A percentile compares a stretch with the other conserved stretches of the same genome.
These are phyloP conservation scores for Paracorniculantispora psalliotae DNA, from an alignment of 2,329 filamentous ascomycete species.

Conservation along the genomic window DNA sequence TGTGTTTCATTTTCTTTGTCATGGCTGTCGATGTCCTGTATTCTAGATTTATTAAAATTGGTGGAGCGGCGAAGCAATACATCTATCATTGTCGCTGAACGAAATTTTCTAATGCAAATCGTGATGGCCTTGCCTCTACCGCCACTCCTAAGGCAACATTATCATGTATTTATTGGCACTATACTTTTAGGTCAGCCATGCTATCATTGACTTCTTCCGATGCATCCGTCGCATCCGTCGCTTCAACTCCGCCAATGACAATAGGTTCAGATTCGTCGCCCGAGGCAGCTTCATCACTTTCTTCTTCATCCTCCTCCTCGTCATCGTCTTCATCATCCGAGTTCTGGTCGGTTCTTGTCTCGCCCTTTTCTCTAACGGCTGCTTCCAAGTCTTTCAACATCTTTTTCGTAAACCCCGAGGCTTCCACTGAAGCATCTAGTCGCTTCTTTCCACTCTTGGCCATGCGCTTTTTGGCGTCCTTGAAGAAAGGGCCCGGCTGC, in stretches of 20 bases:
- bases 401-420: constrained; percentile 93
- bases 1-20: constrained; percentile 24
- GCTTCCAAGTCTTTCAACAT: constrained; percentile 91
- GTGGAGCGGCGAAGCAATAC: constrained; percentile 6
- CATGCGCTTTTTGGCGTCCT: constrained; percentile 72
- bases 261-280: constrained; percentile 19
- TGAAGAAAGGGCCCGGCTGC: constrained; percentile 77
- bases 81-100: constrained; percentile 6
- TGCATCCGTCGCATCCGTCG: not conserved
- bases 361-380: constrained; percentile 77
- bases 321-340: constrained; percentile 25
- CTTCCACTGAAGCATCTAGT: constrained; percentile 83
- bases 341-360: constrained; percentile 33
- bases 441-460: constrained; percentile 61
- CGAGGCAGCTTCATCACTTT: constrained; percentile 19
- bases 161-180: not conserved
- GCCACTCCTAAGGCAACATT: not conserved
- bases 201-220: constrained; percentile 21
- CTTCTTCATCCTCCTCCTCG: constrained; percentile 24
- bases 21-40: constrained; percentile 30
- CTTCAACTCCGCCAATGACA: constrained; percentile 20
- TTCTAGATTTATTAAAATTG: constrained; percentile 27
- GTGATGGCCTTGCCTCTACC: not conserved
- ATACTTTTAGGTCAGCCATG: constrained; percentile 26
- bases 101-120: not conserved